Conservation (phyloP, 441 rosid genomes). For the Kokia cookei region DNA sequence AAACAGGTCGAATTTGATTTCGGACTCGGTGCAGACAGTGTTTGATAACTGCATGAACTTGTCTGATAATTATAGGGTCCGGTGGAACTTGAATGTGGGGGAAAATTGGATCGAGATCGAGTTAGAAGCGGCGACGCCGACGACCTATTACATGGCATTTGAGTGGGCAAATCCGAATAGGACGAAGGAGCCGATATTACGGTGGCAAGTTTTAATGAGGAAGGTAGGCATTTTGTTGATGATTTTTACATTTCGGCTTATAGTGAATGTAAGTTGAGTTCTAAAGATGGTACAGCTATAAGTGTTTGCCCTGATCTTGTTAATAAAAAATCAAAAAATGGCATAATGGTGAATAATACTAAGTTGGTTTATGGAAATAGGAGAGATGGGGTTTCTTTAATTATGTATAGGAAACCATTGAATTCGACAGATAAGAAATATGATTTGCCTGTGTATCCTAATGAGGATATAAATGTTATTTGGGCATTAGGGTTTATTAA, state of each 20-base stretch:
- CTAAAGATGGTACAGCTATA: conserved; percentile 48
- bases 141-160: conserved; percentile 78
- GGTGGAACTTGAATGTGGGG: conserved; percentile 71
- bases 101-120: conserved; percentile 68
- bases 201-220: conserved; percentile 66
- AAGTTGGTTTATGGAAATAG: conserved; percentile 77
- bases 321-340: conserved; percentile 39
- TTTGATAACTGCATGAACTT: conserved; percentile 72
- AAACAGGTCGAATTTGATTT: conserved; percentile 33
- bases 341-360: conserved; percentile 57
- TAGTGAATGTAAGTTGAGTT: conserved; percentile 52
- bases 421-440: conserved; percentile 51
- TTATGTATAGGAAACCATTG: conserved; percentile 67
- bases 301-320: conserved; percentile 88
- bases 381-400: conserved; percentile 81
- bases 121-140: conserved; percentile 61
- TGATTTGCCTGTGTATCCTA: conserved; percentile 64
- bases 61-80: conserved; percentile 50
- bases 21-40: conserved; percentile 40
- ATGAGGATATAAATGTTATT: conserved; percentile 47
- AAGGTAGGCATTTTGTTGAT: conserved; percentile 70
- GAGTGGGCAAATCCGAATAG: conserved; percentile 76
- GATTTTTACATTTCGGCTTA: conserved; percentile 69
- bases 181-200: conserved; percentile 62
- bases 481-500: conserved; percentile 91